phyloP scores from a whole-genome alignment of 2,329 filamentous ascomycete genomes.

The Microascus cirrosus region DNA sequence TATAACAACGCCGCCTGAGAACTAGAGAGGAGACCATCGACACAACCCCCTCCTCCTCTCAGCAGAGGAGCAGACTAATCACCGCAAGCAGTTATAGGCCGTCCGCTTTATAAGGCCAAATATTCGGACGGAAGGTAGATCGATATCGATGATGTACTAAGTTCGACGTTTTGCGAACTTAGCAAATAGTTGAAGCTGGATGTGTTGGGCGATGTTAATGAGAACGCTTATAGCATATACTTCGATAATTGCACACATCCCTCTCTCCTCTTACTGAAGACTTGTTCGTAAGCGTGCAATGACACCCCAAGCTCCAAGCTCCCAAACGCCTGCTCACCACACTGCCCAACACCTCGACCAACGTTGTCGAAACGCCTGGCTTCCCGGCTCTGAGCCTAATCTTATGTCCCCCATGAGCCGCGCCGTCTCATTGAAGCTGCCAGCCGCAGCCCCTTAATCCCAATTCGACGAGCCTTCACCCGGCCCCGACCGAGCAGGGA shows the following conservation, averaged over 20 bases:
- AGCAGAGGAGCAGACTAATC: too few relatives aligned
- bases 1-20: too few relatives aligned
- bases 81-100: too few relatives aligned
- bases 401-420: not conserved
- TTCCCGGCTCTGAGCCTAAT: not conserved
- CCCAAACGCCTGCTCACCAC: not conserved
- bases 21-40: too few relatives aligned
- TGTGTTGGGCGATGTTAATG: not conserved
- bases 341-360: not conserved
- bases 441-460: not conserved
- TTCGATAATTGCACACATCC: not conserved
- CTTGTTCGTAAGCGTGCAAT: not conserved
- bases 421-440: not conserved
- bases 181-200: too few relatives aligned
- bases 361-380: not conserved
- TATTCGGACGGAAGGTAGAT: too few relatives aligned
- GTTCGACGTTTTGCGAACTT: too few relatives aligned
- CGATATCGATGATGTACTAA: too few relatives aligned
- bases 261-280: not conserved
- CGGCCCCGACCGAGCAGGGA: not conserved
- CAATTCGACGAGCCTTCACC: not conserved
- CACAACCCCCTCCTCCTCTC: too few relatives aligned
- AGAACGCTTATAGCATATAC: not conserved
- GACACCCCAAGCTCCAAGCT: not conserved
- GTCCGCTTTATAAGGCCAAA: too few relatives aligned